phyloP scores from a whole-genome alignment of 1,284 basidiomycete species.

The Volvariella volvacea region DNA sequence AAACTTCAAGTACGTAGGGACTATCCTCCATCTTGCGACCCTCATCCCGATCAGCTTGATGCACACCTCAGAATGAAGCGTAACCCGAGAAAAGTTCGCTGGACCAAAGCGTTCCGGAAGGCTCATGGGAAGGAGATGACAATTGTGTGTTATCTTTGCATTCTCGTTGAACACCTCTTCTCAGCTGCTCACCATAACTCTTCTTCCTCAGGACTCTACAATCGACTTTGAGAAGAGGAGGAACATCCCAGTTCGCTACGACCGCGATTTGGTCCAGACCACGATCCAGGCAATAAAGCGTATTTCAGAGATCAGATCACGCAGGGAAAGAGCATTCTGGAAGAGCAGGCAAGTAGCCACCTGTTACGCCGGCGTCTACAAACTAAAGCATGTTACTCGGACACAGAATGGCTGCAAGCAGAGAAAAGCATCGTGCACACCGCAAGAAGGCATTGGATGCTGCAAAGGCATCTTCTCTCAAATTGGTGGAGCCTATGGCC shows the following conservation, averaged over 20 bases:
- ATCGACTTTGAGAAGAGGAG: conserved; percentile 99
- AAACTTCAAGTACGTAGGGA: conserved; percentile 84
- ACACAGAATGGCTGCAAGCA: conserved; percentile 72
- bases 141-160: conserved; percentile 56
- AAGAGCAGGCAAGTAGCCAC: conserved; percentile 68
- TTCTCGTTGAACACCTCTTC: conserved; percentile 3
- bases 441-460: conserved; percentile 58
- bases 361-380: neutral
- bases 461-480: conserved; percentile 50
- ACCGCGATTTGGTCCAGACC: conserved; percentile 88
- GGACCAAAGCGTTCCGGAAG: conserved; percentile 99
- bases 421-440: conserved; percentile 65
- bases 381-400: conserved; percentile 1
- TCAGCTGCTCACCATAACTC: neutral
- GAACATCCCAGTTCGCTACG: conserved; percentile 96
- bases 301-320: conserved; percentile 86
- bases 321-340: conserved; percentile 96
- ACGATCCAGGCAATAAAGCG: conserved; percentile 99
- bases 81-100: conserved; percentile 97
- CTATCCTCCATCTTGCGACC: neutral
- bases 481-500: conserved; percentile 65
- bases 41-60: neutral
- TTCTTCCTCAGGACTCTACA: conserved; percentile 75
- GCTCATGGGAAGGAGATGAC: conserved; percentile 99
- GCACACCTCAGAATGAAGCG: conserved; percentile 84